A percentile compares a stretch with the other conserved stretches of the same genome.
Evolutionary conservation across 2,329 filamentous ascomycete genomes (phyloP).

Genomic region (Epichloe coenophiala): DNA sequence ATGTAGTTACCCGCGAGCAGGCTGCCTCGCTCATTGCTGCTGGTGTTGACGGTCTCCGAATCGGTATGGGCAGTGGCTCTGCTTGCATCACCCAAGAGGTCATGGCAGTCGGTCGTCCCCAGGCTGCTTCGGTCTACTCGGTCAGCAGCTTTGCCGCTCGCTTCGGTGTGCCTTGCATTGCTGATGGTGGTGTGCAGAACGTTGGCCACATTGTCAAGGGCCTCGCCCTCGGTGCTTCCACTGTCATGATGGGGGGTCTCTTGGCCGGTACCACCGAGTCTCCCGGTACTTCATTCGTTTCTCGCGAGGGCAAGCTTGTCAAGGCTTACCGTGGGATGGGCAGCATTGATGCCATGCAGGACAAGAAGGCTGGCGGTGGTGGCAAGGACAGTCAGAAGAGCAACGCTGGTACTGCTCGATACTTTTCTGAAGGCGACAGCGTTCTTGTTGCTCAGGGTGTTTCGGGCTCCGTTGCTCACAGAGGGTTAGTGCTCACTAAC

Average conservation of each 20-base stretch:
- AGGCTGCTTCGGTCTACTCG: constrained; percentile 84
- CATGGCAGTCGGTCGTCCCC: constrained; percentile 95
- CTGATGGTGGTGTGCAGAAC: constrained; percentile 95
- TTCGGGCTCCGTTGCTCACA: constrained; percentile 69
- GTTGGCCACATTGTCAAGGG: constrained; percentile 99
- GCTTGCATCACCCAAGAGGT: constrained; percentile 99
- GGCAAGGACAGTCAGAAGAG: constrained; percentile 60
- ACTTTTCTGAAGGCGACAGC: constrained; percentile 94
- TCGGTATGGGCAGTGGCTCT: constrained; percentile 96
- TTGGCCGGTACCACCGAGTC: constrained; percentile 96
- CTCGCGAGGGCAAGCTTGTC: constrained; percentile 90
- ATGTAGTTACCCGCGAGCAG: constrained; percentile 96
- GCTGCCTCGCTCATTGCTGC: constrained; percentile 84
- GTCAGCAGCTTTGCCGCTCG: constrained; percentile 80
- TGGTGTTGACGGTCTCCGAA: constrained; percentile 89
- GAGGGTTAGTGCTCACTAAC: constrained; percentile 35
- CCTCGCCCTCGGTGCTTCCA: constrained; percentile 82
- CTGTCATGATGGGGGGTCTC: constrained; percentile 99
- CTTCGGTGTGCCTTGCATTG: constrained; percentile 96
- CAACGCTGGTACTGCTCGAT: constrained; percentile 92
- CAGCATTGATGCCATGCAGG: constrained; percentile 97
- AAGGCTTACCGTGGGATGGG: constrained; percentile 99
- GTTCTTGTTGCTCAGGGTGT: constrained; percentile 95
- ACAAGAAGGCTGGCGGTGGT: constrained; percentile 81
- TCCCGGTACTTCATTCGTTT: constrained; percentile 91